Evolutionary conservation across 345 rosid species (phyloP), one percentile per base, ranked within the genome.

Genomic region (Anastatica hierochuntica): DNA sequence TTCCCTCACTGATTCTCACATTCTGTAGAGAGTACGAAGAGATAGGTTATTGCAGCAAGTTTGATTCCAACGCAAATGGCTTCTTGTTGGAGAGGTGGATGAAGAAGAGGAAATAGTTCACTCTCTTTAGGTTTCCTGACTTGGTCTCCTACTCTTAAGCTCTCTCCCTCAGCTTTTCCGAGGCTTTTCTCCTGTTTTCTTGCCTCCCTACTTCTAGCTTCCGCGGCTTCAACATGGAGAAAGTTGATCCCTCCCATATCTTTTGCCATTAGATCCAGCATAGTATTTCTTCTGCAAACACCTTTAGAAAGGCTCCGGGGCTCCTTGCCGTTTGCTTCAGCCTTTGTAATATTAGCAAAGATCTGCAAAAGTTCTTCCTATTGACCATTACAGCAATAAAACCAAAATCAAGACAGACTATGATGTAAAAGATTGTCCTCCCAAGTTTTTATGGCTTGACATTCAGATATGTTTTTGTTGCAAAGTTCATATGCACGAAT

Each of bases 151-250:
- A 50, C 27, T 66, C 63, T 68, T 68, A 16, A 0, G 73, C 75
- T 60, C 27, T 57, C 66, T 56, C 68, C 53, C 77, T 68, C 33
- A 77, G 71, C 62, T 71, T 77, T 70, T 81, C 72, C 65, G 70
- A 24, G 26, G 68, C 55, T 57, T 71, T 71, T 49, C 16, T 76
- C 50, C 58, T 69, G 56, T 39, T 54, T 48, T 76, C 81, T 0
- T 58, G 61, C 52, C 75, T 77, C 23, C 76, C 66, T 21, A 59
- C 62, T n/a, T 7, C 83, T 75, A 46, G 83, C 87, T 53, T 76
- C 77, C 0, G 81, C 77, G 14, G 79, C 63, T 69, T 77, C 72
- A 8, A 57, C 47, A 10, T 60, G 27, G 43, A 71, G 30, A 26
- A 69, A 7, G 27, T 37, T 36, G 38, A 63, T 10, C 10, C 72